Percentiles rank a stretch among this genome's conserved stretches.
Conservation (phyloP, 345 rosid species). For the Pugionium cornutum region DNA sequence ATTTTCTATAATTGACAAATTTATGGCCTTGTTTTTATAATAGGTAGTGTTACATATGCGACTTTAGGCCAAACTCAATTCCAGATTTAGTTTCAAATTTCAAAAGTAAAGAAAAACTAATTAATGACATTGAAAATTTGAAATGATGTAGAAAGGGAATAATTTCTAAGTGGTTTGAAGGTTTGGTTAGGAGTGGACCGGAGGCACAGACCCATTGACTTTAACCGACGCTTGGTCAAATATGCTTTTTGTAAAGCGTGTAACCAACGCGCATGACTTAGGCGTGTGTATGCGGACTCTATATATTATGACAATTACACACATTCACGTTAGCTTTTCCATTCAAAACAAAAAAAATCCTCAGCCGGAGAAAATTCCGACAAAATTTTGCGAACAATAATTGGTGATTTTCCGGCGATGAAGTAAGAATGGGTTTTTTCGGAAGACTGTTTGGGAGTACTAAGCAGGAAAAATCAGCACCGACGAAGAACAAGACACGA, state of each 20-base stretch:
- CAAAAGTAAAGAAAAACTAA: background rate
- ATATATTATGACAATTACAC: constrained; percentile 13
- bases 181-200: constrained; percentile 22
- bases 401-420: constrained; percentile 33
- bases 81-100: constrained; percentile 22
- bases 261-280: constrained; percentile 19
- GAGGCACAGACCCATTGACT: constrained; percentile 16
- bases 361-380: constrained; percentile 11
- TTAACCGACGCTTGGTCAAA: background rate
- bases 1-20: constrained; percentile 30
- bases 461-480: constrained; percentile 36
- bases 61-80: constrained; percentile 22
- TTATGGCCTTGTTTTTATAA: constrained; percentile 20
- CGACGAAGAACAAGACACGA: constrained; percentile 46
- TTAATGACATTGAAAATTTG: constrained; percentile 5
- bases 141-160: background rate
- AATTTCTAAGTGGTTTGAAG: background rate
- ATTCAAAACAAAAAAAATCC: background rate
- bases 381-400: background rate
- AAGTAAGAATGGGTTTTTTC: constrained; percentile 65
- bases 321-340: constrained; percentile 22
- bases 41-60: constrained; percentile 11
- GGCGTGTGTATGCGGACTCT: constrained; percentile 21
- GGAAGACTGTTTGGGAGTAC: constrained; percentile 70
- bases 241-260: constrained; percentile 16